Evolutionary conservation across 2,329 filamentous ascomycete species (phyloP).

Genomic region (Talaromyces sp.): DNA sequence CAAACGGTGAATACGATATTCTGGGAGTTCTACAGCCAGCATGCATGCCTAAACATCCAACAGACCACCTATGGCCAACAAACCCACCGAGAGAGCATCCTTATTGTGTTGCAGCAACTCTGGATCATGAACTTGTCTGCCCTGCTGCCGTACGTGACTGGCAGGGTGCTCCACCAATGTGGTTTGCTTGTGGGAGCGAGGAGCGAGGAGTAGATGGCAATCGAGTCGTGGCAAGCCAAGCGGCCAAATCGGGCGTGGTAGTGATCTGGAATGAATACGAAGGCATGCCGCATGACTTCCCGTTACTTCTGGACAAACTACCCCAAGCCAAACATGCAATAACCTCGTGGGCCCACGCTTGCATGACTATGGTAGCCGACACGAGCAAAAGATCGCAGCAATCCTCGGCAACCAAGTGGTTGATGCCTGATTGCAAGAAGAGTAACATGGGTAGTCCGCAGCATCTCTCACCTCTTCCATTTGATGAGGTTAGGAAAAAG

Average conservation of each 20-base stretch:
- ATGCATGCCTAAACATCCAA: slow-evolving; percentile 10
- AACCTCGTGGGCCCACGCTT: not conserved
- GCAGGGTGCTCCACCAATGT: slow-evolving; percentile 9
- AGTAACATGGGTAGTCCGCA: not conserved
- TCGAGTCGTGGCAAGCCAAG: slow-evolving; percentile 6
- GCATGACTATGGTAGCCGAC: too few relatives aligned
- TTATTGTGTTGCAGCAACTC: slow-evolving; percentile 4
- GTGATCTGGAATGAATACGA: slow-evolving; percentile 10
- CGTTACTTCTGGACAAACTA: slow-evolving; percentile 1
- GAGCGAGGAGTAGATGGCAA: slow-evolving; percentile 9
- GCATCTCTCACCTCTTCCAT: not conserved
- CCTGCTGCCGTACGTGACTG: slow-evolving; percentile 10
- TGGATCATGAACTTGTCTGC: slow-evolving; percentile 7
- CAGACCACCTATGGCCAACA: slow-evolving; percentile 7
- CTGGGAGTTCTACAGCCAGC: slow-evolving; percentile 10
- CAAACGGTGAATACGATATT: slow-evolving; percentile 7
- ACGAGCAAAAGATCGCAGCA: not conserved
- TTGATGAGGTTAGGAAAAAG: slow-evolving; percentile 6
- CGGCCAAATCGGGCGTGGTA: not conserved
- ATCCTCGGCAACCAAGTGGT: not conserved
- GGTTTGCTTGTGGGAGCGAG: slow-evolving; percentile 8
- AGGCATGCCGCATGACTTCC: slow-evolving; percentile 9
- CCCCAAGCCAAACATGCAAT: slow-evolving; percentile 10
- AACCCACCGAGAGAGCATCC: slow-evolving; percentile 11
- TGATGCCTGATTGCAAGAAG: slow-evolving; percentile 7